Percentiles rank a stretch among this genome's conserved stretches.
Evolutionary conservation across 116 monocot genomes (phyloP).

Genomic region (Cymodocea nodosa): DNA sequence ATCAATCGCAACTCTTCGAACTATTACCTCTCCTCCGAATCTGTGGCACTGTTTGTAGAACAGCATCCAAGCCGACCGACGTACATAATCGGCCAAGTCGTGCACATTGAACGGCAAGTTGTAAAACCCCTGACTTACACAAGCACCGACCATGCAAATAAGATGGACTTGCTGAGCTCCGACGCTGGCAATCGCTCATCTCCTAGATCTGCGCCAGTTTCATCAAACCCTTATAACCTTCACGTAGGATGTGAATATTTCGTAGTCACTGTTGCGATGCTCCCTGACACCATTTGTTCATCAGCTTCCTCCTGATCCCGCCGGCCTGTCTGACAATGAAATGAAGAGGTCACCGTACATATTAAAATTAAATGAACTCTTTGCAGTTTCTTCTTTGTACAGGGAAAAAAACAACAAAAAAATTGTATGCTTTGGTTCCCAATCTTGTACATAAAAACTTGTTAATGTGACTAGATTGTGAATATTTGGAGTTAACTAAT

Average conservation of each 20-base stretch:
- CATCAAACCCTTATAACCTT: slow-evolving; percentile 48
- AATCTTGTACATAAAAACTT: slow-evolving; percentile 4
- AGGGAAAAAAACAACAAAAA: not conserved
- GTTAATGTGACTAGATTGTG: slow-evolving; percentile 2
- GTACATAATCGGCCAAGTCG: slow-evolving; percentile 87
- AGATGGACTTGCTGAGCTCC: slow-evolving; percentile 1
- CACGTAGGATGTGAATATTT: slow-evolving; percentile 86
- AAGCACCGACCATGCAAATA: slow-evolving; percentile 14
- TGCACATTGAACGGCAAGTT: slow-evolving; percentile 64
- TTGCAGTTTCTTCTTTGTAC: slow-evolving; percentile 4
- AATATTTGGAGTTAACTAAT: not conserved
- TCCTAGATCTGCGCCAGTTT: not conserved
- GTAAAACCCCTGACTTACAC: slow-evolving; percentile 15
- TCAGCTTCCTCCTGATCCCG: slow-evolving; percentile 85
- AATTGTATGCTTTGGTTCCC: not conserved
- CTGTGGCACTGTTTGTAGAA: slow-evolving; percentile 78
- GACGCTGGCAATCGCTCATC: slow-evolving; percentile 15
- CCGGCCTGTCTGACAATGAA: slow-evolving; percentile 74
- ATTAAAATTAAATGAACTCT: not conserved
- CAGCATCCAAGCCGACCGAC: slow-evolving; percentile 36
- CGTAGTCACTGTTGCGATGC: slow-evolving; percentile 90
- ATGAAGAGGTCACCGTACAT: slow-evolving; percentile 30
- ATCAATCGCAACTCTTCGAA: slow-evolving; percentile 53
- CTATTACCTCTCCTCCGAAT: slow-evolving; percentile 92
- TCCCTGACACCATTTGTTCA: slow-evolving; percentile 71